Percentiles rank a stretch among this genome's conserved stretches.
Evolutionary conservation across 2,329 filamentous ascomycete genomes (phyloP).

Genomic region (Alternaria infectoria): DNA sequence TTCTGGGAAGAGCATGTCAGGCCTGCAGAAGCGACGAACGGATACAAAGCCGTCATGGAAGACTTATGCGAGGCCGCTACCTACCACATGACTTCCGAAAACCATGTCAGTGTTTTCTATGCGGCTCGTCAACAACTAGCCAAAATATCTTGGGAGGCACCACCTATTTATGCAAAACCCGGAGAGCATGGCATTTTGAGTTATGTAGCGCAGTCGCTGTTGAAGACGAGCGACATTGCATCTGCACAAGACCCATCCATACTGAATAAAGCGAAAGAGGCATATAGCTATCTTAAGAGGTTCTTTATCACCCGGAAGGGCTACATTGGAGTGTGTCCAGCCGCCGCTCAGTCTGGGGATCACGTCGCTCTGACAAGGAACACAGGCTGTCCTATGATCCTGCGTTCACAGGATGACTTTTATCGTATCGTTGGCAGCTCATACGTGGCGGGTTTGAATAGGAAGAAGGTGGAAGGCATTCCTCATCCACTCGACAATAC

Average conservation of each 20-base stretch:
- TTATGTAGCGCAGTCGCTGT: background rate
- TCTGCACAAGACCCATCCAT: background rate
- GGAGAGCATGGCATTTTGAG: background rate
- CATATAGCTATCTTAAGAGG: no score
- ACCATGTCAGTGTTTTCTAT: background rate
- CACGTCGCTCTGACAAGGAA: background rate
- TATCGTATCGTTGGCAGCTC: background rate
- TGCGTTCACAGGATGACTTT: background rate
- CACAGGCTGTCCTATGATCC: background rate
- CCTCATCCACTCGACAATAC: background rate
- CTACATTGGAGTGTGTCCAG: background rate
- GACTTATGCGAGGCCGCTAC: background rate
- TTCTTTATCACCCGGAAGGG: background rate
- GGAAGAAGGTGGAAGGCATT: background rate
- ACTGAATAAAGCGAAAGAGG: no score
- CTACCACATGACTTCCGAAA: background rate
- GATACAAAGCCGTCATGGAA: background rate
- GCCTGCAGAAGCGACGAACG: background rate
- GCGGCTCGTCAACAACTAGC: accelerated
- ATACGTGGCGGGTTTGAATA: background rate
- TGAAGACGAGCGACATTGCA: background rate
- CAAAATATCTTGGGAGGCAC: accelerated
- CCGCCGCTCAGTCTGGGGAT: background rate
- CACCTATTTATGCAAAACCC: background rate
- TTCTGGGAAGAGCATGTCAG: background rate